Evolutionary conservation across 2,329 filamentous ascomycete genomes (phyloP), one percentile per base, ranked within the genome.

Genomic region (Cyphellophora attinorum): DNA sequence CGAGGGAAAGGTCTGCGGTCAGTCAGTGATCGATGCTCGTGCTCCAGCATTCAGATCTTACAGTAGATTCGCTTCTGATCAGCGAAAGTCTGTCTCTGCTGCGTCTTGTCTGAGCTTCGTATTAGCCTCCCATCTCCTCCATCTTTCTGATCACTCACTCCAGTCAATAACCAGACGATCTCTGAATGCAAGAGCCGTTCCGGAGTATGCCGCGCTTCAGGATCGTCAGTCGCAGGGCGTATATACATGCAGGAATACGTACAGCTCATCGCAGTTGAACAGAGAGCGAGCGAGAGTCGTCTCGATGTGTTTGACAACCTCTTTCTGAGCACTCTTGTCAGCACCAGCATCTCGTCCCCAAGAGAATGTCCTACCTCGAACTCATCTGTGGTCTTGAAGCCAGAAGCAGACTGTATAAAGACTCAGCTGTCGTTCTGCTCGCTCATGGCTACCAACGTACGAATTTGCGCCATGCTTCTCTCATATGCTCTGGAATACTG

Each of bases 11-110:
- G 58, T 98, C 73, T 78, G 47, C 6, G 27, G n/a, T 2, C 10
- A 12, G 11, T 33, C 17, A 35, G 33, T 10, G n/a, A 18, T 19
- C 11, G 18, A 14, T 15, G n/a, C n/a, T n/a, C n/a, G n/a, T n/a
- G n/a, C n/a, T n/a, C n/a, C n/a, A n/a, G n/a, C n/a, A n/a, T n/a
- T n/a, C n/a, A n/a, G n/a, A n/a, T n/a, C 68, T 47, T 63, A 77
- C 73, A 98, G 67, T 98, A 98, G 49, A 98, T 75, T 42, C 91
- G 78, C 72, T 98, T 98, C 61, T 77, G 78, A 57, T 96, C 91
- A 38, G 74, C 71, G 52, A 83, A 85, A 0, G 89, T 95, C 63
- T 98, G 91, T 41, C 81, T 80, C 67, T 98, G 91, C 66, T 98
- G 91, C 30, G 91, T 98, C 63, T 81, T 86, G 67, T 96, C 29